Base-by-base conservation (phyloP, 129 eudicot genomes). In the Cynara cardunculus region DNA sequence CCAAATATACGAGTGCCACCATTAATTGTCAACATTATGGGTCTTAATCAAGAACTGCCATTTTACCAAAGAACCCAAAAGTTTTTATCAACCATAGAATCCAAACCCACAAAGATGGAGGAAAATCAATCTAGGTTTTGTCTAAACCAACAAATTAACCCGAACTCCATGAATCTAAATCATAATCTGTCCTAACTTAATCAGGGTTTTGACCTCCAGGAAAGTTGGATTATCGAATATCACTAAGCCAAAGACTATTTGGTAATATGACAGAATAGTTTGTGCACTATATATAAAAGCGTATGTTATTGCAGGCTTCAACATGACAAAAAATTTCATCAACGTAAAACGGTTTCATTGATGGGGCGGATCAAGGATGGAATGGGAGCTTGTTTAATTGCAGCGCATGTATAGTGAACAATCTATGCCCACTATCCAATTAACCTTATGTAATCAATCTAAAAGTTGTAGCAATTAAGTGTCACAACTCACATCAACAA, bases 401-500 rank as follows among this genome's bases (percentile, higher is more conserved):
- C 18, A 2, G 14, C 18, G 53, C 18, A 11, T 11, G 13, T 39
- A 39, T 3, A 0, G 7, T 1, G 64, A 0, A 16, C 22, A 53
- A 4, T 53, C 7, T 0, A 1, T 53, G 22, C 1, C 21, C 21
- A 18, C 4, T 53, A 53, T 53, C 22, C 64, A 16, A n/a, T 32
- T 32, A 32, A 32, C 24, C 64, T 4, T 56, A 56, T 56, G 64
- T 56, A 7, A 56, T 56, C 9, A 56, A 56, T 56, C 64, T 56
- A 18, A 9, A 56, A 18, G 24, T 5, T 5, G 8, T 37, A 67
- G 74, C 81, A 25, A 25, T 5, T 14, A 14, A 25, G 70, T 3
- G 69, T 35, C 74, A 67, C 25, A 66, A 5, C n/a, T 21, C n/a
- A 64, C 21, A 18, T 41, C 81, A 78, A 78, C 82, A 68, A 67